Evolutionary conservation across 192 early-diverging fungal genomes (phyloP), one percentile per base, ranked within the genome.

Genomic region (Coemansia sp.): DNA sequence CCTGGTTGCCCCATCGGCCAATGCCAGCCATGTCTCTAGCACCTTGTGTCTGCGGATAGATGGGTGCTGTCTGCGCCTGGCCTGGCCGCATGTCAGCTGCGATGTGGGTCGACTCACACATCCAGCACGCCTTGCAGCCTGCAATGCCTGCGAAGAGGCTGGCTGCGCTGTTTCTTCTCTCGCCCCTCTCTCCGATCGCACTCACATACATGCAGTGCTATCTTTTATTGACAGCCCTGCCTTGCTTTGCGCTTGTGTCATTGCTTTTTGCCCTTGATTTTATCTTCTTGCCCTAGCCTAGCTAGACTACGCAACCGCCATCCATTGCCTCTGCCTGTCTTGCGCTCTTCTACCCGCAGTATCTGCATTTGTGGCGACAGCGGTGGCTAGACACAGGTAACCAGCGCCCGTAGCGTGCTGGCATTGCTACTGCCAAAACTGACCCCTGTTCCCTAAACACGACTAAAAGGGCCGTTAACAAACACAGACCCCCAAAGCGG

Each of bases 291-390:
- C 18, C 2, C 18, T 48, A 48, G 47, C 47, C 47, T 48, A 18
- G 47, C 47, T 31, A 54, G 25, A 10, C 28, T 28, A 15, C 28
- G 52, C 52, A 31, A 25, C 23, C 52, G 25, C 52, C 24, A 49
- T 20, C 10, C 48, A n/a, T 21, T 34, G 14, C 21, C 14, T 28
- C 40, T n/a, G 11, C 40, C 40, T 44, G 40, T 44, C 31, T 34
- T 34, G 31, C 26, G 26, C 31, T 34, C 31, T 34, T 34, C 31
- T 8, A 6, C 31, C 40, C 52, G 46, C 59, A 60, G 59, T 60
- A 60, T 46, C 59, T 60, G 59, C 59, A 60, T 49, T 36, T 6
- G 59, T 60, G 59, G 59, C 59, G 59, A 46, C 26, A 26, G 48
- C 46, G 25, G 42, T 28, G 24, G 58, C 58, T 17, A n/a, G 58